These are phyloP conservation scores for Ophiocordyceps camponoti-floridani DNA, from an alignment of 2,329 filamentous ascomycete species.

Conservation along the genomic window DNA sequence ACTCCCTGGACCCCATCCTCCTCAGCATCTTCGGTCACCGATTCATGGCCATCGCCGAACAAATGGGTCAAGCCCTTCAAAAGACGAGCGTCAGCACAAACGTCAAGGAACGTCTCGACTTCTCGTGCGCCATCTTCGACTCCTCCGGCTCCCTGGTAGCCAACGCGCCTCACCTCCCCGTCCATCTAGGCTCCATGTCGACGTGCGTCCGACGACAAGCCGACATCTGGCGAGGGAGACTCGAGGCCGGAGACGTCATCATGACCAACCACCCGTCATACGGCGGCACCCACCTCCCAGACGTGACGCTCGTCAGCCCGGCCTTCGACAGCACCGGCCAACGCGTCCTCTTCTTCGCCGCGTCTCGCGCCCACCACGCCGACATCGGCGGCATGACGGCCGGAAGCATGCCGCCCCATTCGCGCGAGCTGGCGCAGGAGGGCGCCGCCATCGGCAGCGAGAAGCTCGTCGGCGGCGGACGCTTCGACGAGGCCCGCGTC, in stretches of 20 bases:
- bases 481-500: slow-evolving; percentile 64
- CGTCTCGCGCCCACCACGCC: slow-evolving; percentile 35
- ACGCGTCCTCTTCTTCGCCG: slow-evolving; percentile 31
- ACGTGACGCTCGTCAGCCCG: slow-evolving; percentile 18
- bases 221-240: slow-evolving; percentile 42
- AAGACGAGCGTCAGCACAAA: slow-evolving; percentile 65
- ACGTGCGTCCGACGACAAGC: slow-evolving; percentile 55
- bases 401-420: slow-evolving; percentile 68
- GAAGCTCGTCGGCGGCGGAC: slow-evolving; percentile 57
- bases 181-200: slow-evolving; percentile 65
- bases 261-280: slow-evolving; percentile 16
- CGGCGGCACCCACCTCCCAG: slow-evolving; percentile 20
- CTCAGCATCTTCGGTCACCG: slow-evolving; percentile 63
- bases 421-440: slow-evolving; percentile 45
- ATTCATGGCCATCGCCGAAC: slow-evolving; percentile 73
- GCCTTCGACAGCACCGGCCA: slow-evolving; percentile 16
- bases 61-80: slow-evolving; percentile 66
- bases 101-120: slow-evolving; percentile 67
- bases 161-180: slow-evolving; percentile 59
- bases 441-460: slow-evolving; percentile 46
- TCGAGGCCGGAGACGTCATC: slow-evolving; percentile 17
- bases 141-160: slow-evolving; percentile 54
- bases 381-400: slow-evolving; percentile 60
- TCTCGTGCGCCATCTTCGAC: slow-evolving; percentile 67
- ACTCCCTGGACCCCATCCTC: slow-evolving; percentile 36